phyloP scores from a whole-genome alignment of 495 filamentous ascomycete species.

The Daldinia loculata region DNA sequence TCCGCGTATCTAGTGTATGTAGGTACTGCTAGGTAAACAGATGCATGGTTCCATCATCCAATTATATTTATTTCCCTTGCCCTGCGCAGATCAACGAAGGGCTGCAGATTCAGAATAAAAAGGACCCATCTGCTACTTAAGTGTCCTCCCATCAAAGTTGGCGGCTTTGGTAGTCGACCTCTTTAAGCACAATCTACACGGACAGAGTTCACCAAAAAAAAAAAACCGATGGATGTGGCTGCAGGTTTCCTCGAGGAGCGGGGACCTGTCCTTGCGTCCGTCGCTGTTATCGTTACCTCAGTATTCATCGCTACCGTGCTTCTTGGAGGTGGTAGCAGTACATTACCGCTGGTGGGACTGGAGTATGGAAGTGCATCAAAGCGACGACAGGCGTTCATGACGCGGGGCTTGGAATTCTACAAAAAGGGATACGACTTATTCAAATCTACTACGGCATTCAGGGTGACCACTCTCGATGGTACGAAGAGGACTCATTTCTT shows the following conservation, averaged over 20 bases:
- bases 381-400: constrained; percentile 45
- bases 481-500: constrained; percentile 3
- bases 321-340: constrained; percentile 16
- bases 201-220: neutral
- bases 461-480: constrained; percentile 46
- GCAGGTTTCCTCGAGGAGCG: constrained; percentile 32
- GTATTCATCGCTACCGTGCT: constrained; percentile 40
- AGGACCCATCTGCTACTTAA: neutral
- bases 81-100: neutral
- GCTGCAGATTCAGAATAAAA: neutral
- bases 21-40: no score
- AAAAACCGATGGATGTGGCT: constrained; percentile 21
- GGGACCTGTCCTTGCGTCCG: constrained; percentile 42
- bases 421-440: constrained; percentile 50
- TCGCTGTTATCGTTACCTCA: constrained; percentile 34
- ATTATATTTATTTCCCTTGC: neutral
- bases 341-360: constrained; percentile 44
- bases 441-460: constrained; percentile 45
- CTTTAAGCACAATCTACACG: neutral
- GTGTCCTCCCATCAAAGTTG: neutral
- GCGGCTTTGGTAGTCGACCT: neutral
- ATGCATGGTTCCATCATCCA: neutral
- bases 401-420: constrained; percentile 41
- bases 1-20: neutral
- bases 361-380: constrained; percentile 48